phyloP scores from a whole-genome alignment of 805 yeast species.

The Sungouiella blattae region DNA sequence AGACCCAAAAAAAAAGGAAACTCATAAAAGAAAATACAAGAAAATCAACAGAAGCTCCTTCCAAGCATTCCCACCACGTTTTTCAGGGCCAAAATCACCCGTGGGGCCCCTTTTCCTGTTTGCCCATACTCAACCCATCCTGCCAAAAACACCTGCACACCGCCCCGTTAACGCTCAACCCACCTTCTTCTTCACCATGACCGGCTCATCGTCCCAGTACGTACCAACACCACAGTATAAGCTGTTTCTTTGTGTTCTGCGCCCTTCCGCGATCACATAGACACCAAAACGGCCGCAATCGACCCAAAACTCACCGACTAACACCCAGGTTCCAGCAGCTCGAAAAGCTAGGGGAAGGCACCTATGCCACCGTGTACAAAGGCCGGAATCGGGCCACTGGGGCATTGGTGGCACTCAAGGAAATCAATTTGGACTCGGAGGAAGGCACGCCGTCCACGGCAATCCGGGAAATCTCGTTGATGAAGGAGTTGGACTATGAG shows the following conservation, averaged over 20 bases:
- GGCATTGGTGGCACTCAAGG: slow-evolving; percentile 89
- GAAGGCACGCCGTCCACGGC: slow-evolving; percentile 99
- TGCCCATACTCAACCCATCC: too few species aligned
- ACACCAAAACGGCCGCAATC: neutral
- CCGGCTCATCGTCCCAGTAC: slow-evolving; percentile 45
- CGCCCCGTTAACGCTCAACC: neutral
- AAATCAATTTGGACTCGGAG: slow-evolving; percentile 90
- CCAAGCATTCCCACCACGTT: too few species aligned
- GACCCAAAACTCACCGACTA: slow-evolving; percentile 6
- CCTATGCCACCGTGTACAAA: slow-evolving; percentile 98
- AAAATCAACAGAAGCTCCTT: too few species aligned
- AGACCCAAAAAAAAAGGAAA: too few species aligned
- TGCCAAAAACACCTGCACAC: slow-evolving; percentile 1
- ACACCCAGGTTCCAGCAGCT: slow-evolving; percentile 46
- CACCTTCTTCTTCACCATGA: slow-evolving; percentile 21
- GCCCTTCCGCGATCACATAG: too few species aligned
- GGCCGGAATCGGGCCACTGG: slow-evolving; percentile 85
- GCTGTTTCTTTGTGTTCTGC: too few species aligned
- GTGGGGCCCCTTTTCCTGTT: too few species aligned
- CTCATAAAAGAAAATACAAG: too few species aligned
- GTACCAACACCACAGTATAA: too few species aligned
- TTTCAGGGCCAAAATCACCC: too few species aligned
- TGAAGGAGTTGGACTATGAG: slow-evolving; percentile 92
- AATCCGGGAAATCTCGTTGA: slow-evolving; percentile 88
- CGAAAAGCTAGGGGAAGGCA: slow-evolving; percentile 90